phyloP scores from a whole-genome alignment of 2,329 filamentous ascomycete genomes.

The Paecilomyces sp. region DNA sequence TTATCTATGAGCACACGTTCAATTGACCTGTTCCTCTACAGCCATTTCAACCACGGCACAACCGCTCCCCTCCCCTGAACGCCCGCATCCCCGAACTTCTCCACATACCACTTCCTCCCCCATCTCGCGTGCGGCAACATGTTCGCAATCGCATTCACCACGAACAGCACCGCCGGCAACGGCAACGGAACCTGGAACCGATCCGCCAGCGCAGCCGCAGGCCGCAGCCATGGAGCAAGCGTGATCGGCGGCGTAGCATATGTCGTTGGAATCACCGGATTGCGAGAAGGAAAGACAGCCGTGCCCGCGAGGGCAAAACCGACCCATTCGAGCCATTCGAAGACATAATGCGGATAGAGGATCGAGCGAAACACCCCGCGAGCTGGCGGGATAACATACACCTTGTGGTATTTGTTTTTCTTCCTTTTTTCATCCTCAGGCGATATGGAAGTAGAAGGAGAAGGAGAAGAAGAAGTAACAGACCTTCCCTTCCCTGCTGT shows the following conservation, averaged over 20 bases:
- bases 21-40: conserved; percentile 15
- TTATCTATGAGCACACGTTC: background rate
- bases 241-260: conserved; percentile 15
- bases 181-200: conserved; percentile 43
- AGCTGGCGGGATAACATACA: conserved; percentile 77
- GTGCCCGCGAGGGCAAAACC: conserved; percentile 66
- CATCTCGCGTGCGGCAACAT: conserved; percentile 83
- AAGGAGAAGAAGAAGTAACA: conserved; percentile 12
- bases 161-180: conserved; percentile 69
- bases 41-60: conserved; percentile 47
- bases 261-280: conserved; percentile 4
- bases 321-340: conserved; percentile 93
- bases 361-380: conserved; percentile 76
- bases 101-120: conserved; percentile 78
- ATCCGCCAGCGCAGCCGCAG: conserved; percentile 20
- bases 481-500: too few species aligned
- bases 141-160: conserved; percentile 78
- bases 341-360: conserved; percentile 89
- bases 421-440: background rate
- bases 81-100: conserved; percentile 79
- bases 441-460: conserved; percentile 18
- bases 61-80: conserved; percentile 69
- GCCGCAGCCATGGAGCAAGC: conserved; percentile 30
- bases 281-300: conserved; percentile 20
- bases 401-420: conserved; percentile 59